Conservation (phyloP, 2,329 filamentous ascomycete genomes). For the Balansia obtecta region DNA sequence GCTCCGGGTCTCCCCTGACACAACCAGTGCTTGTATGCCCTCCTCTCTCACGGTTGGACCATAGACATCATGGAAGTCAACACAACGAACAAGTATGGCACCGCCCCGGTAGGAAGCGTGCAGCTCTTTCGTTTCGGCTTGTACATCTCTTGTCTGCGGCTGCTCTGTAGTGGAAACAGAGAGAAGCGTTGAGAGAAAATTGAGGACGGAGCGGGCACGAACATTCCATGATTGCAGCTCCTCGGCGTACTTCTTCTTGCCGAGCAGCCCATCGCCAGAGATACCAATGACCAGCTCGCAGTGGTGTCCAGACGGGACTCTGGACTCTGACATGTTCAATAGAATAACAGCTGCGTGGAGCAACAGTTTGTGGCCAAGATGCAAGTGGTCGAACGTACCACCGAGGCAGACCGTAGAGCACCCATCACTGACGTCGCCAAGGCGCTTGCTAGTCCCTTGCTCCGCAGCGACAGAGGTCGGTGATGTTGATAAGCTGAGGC, state of each 20-base stretch:
- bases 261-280: slow-evolving; percentile 74
- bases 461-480: not conserved
- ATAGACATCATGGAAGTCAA: slow-evolving; percentile 77
- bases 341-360: slow-evolving; percentile 76
- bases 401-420: slow-evolving; percentile 56
- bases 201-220: slow-evolving; percentile 55
- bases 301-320: slow-evolving; percentile 11
- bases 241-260: slow-evolving; percentile 79
- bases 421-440: slow-evolving; percentile 6
- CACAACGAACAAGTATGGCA: slow-evolving; percentile 58
- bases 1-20: slow-evolving; percentile 76
- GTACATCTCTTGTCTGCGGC: slow-evolving; percentile 5
- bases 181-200: slow-evolving; percentile 59
- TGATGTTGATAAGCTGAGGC: slow-evolving; percentile 28
- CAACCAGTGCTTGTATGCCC: slow-evolving; percentile 65
- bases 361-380: slow-evolving; percentile 91
- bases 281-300: slow-evolving; percentile 69
- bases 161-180: slow-evolving; percentile 20
- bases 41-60: slow-evolving; percentile 82
- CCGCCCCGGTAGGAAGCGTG: slow-evolving; percentile 44
- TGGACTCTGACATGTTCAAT: not conserved
- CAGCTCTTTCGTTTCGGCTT: slow-evolving; percentile 13
- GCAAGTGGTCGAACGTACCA: slow-evolving; percentile 93
- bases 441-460: not conserved
- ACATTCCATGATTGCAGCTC: slow-evolving; percentile 69